These are phyloP conservation scores for Marchantia paleacea DNA, from an alignment of 225 moss, liverwort and hornwort species.

Conservation along the genomic window DNA sequence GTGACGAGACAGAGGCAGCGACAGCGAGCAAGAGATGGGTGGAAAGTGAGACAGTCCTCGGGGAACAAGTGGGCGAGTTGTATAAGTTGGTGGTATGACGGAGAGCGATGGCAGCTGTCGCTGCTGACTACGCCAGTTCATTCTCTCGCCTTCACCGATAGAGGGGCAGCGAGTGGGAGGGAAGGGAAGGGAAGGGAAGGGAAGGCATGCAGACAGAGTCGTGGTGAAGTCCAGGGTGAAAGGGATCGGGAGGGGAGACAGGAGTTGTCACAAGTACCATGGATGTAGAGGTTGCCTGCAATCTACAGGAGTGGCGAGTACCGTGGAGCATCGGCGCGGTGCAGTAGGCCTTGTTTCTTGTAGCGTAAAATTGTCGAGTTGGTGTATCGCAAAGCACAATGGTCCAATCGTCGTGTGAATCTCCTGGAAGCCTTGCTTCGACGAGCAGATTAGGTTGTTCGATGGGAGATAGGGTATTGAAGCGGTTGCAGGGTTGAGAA, in stretches of 20 bases:
- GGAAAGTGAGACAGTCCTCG: too few relatives aligned
- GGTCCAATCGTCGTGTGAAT: not conserved
- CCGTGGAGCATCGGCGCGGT: conserved; percentile 24
- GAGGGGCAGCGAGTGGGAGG: not conserved
- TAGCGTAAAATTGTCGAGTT: not conserved
- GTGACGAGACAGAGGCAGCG: too few relatives aligned
- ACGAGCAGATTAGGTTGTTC: not conserved
- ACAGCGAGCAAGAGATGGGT: too few relatives aligned
- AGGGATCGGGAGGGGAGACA: not conserved
- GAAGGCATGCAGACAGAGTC: not conserved
- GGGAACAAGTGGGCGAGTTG: too few relatives aligned
- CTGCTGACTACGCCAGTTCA: too few relatives aligned
- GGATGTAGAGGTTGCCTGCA: conserved; percentile 14
- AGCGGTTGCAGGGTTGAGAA: conserved; percentile 5
- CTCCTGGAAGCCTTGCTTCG: not conserved
- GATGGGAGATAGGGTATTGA: not conserved
- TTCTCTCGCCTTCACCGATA: not conserved
- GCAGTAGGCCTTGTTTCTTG: conserved; percentile 5
- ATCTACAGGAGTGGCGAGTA: conserved; percentile 24
- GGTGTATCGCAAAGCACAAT: not conserved
- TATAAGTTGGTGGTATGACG: too few relatives aligned
- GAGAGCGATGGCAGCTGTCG: too few relatives aligned
- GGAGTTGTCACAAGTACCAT: not conserved
- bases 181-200: not conserved
- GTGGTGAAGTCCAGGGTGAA: not conserved